Evolutionary conservation across 306 rosid species (phyloP).

Genomic region (Myrica gale): DNA sequence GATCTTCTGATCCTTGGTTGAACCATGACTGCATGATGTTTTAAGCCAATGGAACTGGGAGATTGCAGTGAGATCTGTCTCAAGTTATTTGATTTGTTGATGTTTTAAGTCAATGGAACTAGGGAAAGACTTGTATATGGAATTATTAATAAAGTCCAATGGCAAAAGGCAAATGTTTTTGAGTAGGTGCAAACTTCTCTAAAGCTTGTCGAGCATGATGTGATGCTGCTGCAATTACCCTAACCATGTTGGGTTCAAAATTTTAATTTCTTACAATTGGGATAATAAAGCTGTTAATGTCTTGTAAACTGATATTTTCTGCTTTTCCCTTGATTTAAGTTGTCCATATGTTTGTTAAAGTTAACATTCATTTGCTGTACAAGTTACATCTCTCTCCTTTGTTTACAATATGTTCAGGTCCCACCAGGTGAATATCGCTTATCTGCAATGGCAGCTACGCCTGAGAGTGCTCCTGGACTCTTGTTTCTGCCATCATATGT

Average conservation of each 20-base stretch:
- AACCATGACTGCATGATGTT: not conserved
- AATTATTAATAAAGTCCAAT: not conserved
- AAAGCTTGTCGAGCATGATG: not conserved
- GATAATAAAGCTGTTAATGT: not conserved
- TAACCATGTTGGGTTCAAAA: not conserved
- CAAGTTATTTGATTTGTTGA: not conserved
- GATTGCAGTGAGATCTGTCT: not conserved
- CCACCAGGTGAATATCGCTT: slow-evolving; percentile 89
- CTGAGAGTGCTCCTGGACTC: slow-evolving; percentile 81
- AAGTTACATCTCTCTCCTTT: slow-evolving; percentile 21
- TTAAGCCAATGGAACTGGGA: not conserved
- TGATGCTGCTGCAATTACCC: slow-evolving; percentile 3
- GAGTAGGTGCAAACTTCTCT: slow-evolving; percentile 9
- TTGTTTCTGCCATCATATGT: slow-evolving; percentile 76
- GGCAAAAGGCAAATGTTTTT: slow-evolving; percentile 12
- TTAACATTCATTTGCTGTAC: slow-evolving; percentile 12
- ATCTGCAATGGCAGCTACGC: slow-evolving; percentile 74
- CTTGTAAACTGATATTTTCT: slow-evolving; percentile 11
- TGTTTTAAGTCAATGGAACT: too few relatives aligned
- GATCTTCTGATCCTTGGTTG: slow-evolving; percentile 10
- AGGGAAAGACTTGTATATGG: slow-evolving; percentile 11
- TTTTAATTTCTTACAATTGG: not conserved
- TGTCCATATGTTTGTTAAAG: not conserved
- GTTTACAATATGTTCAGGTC: slow-evolving; percentile 50
- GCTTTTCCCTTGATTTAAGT: not conserved